phyloP scores from a whole-genome alignment of 176 grass and related monocot genomes.

The Areca catechu region DNA sequence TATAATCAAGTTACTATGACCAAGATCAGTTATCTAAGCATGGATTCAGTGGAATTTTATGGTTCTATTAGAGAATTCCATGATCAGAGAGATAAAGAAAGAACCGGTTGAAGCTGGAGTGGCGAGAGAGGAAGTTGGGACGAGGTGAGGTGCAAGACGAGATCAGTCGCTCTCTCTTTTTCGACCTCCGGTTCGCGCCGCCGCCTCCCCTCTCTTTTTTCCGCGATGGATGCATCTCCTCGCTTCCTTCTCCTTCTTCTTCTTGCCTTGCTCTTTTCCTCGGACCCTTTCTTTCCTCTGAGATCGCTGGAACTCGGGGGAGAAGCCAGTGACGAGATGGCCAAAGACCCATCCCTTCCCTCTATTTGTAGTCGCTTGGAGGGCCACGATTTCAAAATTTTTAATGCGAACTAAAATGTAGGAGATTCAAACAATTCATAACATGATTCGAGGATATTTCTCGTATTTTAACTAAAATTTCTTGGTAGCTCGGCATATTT shows the following conservation, averaged over 20 bases:
- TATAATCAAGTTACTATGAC: too few species aligned
- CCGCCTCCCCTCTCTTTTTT: constrained; percentile 32
- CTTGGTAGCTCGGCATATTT: too few species aligned
- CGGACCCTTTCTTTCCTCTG: neutral
- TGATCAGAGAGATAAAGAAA: neutral
- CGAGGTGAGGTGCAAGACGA: constrained; percentile 30
- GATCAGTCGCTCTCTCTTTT: constrained; percentile 19
- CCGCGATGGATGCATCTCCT: constrained; percentile 19
- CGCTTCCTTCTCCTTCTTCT: neutral
- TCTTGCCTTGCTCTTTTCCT: neutral
- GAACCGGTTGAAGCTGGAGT: constrained; percentile 55
- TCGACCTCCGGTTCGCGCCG: constrained; percentile 16
- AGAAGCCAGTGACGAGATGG: neutral
- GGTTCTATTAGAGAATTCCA: too few species aligned
- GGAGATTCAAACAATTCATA: too few species aligned
- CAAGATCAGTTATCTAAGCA: too few species aligned
- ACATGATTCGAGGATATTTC: too few species aligned
- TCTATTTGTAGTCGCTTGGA: neutral
- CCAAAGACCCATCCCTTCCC: neutral
- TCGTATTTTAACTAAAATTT: too few species aligned
- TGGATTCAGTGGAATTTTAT: too few species aligned
- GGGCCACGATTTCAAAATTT: constrained; percentile 1
- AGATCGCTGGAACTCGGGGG: neutral
- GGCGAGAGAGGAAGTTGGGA: constrained; percentile 30
- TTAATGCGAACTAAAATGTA: neutral